These are phyloP conservation scores for Miamiensis avidus DNA, from an alignment of 169 alveolate species.

Conservation along the genomic window DNA sequence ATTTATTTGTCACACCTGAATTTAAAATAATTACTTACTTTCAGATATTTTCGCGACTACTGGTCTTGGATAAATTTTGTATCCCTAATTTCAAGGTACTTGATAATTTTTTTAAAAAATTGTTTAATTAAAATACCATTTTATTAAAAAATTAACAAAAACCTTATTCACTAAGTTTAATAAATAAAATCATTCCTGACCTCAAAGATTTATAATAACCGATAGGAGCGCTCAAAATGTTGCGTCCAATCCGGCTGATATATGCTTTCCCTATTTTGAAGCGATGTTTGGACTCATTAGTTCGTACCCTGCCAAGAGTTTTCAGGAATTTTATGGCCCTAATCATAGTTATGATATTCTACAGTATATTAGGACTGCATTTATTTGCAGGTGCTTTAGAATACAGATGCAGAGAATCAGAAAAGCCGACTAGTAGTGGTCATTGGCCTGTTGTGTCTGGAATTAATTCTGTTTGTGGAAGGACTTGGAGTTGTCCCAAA, in stretches of 20 bases:
- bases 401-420: constrained; percentile 41
- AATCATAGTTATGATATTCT: constrained; percentile 25
- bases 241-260: background rate
- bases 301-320: background rate
- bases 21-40: too few species aligned
- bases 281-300: background rate
- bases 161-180: too few species aligned
- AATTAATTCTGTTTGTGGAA: background rate
- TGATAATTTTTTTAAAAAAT: too few species aligned
- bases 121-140: too few species aligned
- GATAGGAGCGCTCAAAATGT: background rate
- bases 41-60: background rate
- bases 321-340: background rate
- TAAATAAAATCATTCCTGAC: too few species aligned
- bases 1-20: too few species aligned
- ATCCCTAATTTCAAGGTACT: background rate
- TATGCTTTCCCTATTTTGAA: background rate
- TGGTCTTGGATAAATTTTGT: background rate
- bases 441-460: background rate
- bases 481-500: background rate
- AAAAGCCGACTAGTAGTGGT: constrained; percentile 12
- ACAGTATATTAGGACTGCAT: constrained; percentile 40
- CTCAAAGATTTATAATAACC: background rate
- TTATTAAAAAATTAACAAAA: too few species aligned
- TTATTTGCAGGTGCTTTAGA: constrained; percentile 23